These are phyloP conservation scores for Chlamydomonas asymmetrica DNA, from an alignment of 139 green algal species.

Conservation along the genomic window DNA sequence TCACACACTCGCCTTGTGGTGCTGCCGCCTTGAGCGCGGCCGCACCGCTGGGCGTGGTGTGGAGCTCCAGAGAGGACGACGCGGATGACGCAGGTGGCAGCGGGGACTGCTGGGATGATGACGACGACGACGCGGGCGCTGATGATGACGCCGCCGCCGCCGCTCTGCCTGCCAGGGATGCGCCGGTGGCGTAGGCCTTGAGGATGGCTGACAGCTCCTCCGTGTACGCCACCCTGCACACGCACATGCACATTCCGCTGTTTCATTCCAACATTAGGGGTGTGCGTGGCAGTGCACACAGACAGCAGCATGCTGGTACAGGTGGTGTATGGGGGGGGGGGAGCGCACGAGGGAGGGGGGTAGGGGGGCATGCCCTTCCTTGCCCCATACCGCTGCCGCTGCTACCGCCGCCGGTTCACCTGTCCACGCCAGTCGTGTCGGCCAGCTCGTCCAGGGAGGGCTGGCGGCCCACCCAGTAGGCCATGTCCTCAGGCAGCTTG, in stretches of 20 bases:
- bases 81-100: too few relatives aligned
- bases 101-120: too few relatives aligned
- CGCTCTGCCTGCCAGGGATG: too few relatives aligned
- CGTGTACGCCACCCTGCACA: constrained; percentile 4
- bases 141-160: too few relatives aligned
- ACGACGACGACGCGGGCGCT: too few relatives aligned
- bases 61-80: constrained; percentile 15
- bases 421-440: constrained; percentile 31
- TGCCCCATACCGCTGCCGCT: too few relatives aligned
- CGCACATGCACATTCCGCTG: neutral
- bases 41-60: constrained; percentile 2
- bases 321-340: too few relatives aligned
- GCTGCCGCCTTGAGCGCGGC: neutral
- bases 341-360: too few relatives aligned
- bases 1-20: neutral
- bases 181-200: neutral
- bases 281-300: neutral
- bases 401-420: too few relatives aligned
- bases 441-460: constrained; percentile 34
- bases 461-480: constrained; percentile 40
- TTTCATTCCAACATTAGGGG: neutral
- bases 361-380: too few relatives aligned
- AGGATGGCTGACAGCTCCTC: constrained; percentile 18
- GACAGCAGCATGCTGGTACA: too few relatives aligned
- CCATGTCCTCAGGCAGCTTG: constrained; percentile 26